Percentiles rank a stretch among this genome's conserved stretches.
Evolutionary conservation across 306 rosid species (phyloP).

Genomic region (Cucurbita argyrosperma): DNA sequence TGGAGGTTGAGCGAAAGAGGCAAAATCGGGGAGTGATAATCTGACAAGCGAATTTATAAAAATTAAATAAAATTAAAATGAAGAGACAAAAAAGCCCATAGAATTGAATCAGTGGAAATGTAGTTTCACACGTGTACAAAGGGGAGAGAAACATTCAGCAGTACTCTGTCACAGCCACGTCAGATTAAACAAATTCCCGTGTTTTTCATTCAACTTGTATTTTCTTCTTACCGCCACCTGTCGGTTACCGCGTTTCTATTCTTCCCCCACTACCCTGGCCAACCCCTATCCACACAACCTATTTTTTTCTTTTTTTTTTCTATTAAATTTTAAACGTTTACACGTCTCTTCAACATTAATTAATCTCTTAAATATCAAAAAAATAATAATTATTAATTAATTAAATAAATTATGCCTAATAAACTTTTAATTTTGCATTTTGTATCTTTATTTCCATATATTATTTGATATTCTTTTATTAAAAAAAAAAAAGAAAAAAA

Average conservation of each 20-base stretch:
- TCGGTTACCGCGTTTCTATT: not conserved
- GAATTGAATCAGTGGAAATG: not conserved
- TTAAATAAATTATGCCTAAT: too few species aligned
- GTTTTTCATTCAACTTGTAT: not conserved
- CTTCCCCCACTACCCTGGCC: not conserved
- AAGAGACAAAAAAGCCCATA: not conserved
- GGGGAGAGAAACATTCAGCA: constrained; percentile 1
- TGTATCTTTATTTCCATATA: too few species aligned
- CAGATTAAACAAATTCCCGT: not conserved
- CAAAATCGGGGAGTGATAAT: not conserved
- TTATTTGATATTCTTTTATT: too few species aligned
- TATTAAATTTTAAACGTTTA: too few species aligned
- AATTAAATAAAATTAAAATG: not conserved
- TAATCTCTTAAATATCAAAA: too few species aligned
- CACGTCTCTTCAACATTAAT: too few species aligned
- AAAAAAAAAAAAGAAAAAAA: too few species aligned
- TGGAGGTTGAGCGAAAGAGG: not conserved
- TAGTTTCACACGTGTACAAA: constrained; percentile 3
- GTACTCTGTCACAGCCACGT: constrained; percentile 3
- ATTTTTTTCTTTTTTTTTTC: too few species aligned
- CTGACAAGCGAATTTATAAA: not conserved
- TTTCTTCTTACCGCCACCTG: not conserved
- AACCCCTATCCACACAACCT: not conserved
- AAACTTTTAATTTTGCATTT: too few species aligned
- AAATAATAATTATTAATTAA: too few species aligned